A percentile compares a stretch with the other conserved stretches of the same genome.
Evolutionary conservation across 2,329 filamentous ascomycete genomes (phyloP).

Genomic region (Diaporthe ilicicola): DNA sequence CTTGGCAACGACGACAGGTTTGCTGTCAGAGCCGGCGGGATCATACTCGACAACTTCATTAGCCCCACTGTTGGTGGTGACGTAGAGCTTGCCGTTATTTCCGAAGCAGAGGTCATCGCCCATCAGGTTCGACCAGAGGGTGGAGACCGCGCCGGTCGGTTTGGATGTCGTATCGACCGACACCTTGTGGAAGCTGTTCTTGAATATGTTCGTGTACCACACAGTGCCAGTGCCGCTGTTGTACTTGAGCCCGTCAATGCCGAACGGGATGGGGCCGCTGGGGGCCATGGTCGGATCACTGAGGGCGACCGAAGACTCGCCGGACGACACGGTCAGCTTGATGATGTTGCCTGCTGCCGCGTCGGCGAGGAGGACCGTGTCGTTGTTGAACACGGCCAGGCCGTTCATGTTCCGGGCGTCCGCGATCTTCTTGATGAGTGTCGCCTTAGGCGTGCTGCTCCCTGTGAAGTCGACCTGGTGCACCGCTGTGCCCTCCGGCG

Average conservation of each 20-base stretch:
- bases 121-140: constrained; percentile 45
- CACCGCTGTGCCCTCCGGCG: constrained; percentile 1
- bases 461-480: constrained; percentile 42
- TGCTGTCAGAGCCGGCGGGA: constrained; percentile 36
- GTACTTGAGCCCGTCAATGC: constrained; percentile 46
- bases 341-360: constrained; percentile 42
- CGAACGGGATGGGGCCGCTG: constrained; percentile 42
- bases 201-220: constrained; percentile 48
- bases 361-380: constrained; percentile 43
- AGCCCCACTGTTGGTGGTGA: constrained; percentile 41
- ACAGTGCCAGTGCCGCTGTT: constrained; percentile 40
- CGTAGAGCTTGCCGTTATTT: constrained; percentile 43
- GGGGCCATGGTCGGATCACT: constrained; percentile 43
- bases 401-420: constrained; percentile 44
- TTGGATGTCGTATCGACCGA: constrained; percentile 41
- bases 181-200: constrained; percentile 46
- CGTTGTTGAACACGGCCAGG: constrained; percentile 41
- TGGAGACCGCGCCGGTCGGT: constrained; percentile 38
- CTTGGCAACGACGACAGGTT: constrained; percentile 38
- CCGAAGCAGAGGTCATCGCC: constrained; percentile 45
- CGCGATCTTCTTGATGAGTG: constrained; percentile 41
- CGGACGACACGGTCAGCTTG: constrained; percentile 40
- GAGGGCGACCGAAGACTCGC: constrained; percentile 38
- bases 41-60: constrained; percentile 45
- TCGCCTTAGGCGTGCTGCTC: constrained; percentile 34